Evolutionary conservation across 257 asterid genomes (phyloP).

Genomic region (Solanum okadae): DNA sequence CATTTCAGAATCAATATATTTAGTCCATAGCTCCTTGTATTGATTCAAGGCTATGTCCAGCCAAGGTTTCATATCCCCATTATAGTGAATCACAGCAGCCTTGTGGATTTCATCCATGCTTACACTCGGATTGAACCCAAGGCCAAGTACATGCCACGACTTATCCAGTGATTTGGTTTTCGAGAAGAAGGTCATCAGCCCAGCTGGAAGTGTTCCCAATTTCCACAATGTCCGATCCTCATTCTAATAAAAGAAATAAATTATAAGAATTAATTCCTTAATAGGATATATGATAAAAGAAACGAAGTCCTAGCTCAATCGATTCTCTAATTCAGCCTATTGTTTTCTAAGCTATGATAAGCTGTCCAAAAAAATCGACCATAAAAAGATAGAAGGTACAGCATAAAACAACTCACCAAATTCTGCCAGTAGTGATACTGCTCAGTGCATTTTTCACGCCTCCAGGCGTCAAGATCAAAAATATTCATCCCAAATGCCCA

Average conservation of each 20-base stretch:
- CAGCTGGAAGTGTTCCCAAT: slow-evolving; percentile 80
- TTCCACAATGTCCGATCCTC: slow-evolving; percentile 76
- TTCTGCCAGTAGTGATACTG: slow-evolving; percentile 89
- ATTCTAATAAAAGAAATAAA: slow-evolving; percentile 33
- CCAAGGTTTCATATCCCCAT: slow-evolving; percentile 99
- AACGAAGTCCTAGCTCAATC: background rate
- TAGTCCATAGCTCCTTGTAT: slow-evolving; percentile 90
- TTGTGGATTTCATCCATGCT: slow-evolving; percentile 86
- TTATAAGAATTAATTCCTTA: background rate
- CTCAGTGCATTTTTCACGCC: slow-evolving; percentile 66
- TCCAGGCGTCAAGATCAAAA: slow-evolving; percentile 93
- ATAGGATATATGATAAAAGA: background rate
- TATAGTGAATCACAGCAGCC: slow-evolving; percentile 92
- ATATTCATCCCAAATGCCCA: slow-evolving; percentile 97
- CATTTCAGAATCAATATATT: slow-evolving; percentile 86
- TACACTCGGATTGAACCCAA: slow-evolving; percentile 87
- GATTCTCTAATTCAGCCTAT: background rate
- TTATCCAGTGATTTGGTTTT: slow-evolving; percentile 83
- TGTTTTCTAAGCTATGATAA: background rate
- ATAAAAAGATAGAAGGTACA: background rate
- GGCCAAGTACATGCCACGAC: slow-evolving; percentile 89
- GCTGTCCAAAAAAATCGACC: background rate
- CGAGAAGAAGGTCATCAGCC: slow-evolving; percentile 71
- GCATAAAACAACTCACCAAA: slow-evolving; percentile 34
- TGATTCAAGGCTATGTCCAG: slow-evolving; percentile 93